Evolutionary conservation across 2,329 filamentous ascomycete species (phyloP).

Genomic region (Ceratocystis albifundus): DNA sequence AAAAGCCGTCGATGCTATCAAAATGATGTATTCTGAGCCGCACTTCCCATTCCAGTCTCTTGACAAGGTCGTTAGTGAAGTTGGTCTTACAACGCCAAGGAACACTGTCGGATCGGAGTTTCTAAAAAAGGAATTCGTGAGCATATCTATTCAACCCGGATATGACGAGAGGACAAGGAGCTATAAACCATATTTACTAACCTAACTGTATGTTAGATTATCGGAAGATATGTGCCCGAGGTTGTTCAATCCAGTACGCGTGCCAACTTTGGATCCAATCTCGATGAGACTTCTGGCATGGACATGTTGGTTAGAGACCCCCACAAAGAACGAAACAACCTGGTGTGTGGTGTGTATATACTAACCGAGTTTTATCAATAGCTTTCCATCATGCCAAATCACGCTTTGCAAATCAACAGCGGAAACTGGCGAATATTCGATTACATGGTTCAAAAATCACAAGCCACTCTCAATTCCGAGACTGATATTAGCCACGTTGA

Average conservation of each 20-base stretch:
- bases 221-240: slow-evolving; percentile 57
- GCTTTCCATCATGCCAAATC: slow-evolving; percentile 80
- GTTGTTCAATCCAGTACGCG: slow-evolving; percentile 83
- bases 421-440: slow-evolving; percentile 94
- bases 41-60: slow-evolving; percentile 76
- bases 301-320: slow-evolving; percentile 56
- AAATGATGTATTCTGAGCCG: slow-evolving; percentile 68
- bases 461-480: slow-evolving; percentile 51
- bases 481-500: slow-evolving; percentile 53
- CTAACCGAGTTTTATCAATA: slow-evolving; percentile 23
- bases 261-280: slow-evolving; percentile 88
- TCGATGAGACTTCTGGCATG: slow-evolving; percentile 74
- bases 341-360: background rate
- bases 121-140: slow-evolving; percentile 51
- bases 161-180: too few relatives aligned
- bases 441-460: slow-evolving; percentile 58
- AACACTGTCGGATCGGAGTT: slow-evolving; percentile 62
- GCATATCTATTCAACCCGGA: background rate
- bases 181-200: background rate
- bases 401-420: slow-evolving; percentile 64
- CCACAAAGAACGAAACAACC: background rate
- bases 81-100: slow-evolving; percentile 56
- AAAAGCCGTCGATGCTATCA: slow-evolving; percentile 57
- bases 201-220: slow-evolving; percentile 37
- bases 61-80: slow-evolving; percentile 52